Conservation (phyloP, 2,329 filamentous ascomycete genomes). For the Ophiostoma triangulosporum region DNA sequence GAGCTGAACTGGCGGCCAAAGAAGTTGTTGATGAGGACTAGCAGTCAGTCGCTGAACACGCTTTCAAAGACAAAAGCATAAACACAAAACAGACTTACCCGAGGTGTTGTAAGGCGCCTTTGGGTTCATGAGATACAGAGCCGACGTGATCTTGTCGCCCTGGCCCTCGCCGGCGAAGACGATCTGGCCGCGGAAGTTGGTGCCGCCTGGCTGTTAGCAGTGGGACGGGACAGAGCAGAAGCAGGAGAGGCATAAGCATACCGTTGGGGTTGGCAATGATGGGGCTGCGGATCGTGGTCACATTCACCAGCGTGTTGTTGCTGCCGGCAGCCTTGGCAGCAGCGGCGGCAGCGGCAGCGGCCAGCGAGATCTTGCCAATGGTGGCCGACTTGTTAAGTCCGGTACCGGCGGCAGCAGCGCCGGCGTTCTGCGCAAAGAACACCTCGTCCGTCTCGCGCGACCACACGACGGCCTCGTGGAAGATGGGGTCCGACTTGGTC, state of each 20-base stretch:
- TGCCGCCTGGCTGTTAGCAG: conserved; percentile 25
- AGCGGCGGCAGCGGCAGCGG: conserved; percentile 26
- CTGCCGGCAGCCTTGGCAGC: background rate
- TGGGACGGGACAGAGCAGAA: background rate
- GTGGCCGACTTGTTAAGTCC: conserved; percentile 36
- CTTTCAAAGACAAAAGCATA: background rate
- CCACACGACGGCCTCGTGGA: conserved; percentile 44
- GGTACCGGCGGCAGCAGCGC: conserved; percentile 31
- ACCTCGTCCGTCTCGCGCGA: conserved; percentile 34
- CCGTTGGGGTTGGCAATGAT: conserved; percentile 37
- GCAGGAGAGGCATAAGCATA: conserved; percentile 14
- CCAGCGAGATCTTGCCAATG: conserved; percentile 35
- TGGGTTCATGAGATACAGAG: conserved; percentile 30
- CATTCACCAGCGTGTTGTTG: conserved; percentile 21
- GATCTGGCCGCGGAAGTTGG: conserved; percentile 35
- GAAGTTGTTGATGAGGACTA: conserved; percentile 42
- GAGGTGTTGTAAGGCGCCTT: conserved; percentile 36
- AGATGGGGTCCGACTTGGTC: conserved; percentile 30
- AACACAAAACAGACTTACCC: background rate
- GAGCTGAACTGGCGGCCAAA: conserved; percentile 48
- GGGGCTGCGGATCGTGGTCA: conserved; percentile 29
- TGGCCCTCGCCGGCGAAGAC: conserved; percentile 37
- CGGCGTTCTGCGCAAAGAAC: conserved; percentile 41
- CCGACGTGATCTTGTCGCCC: conserved; percentile 27
- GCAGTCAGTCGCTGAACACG: conserved; percentile 7